phyloP scores from a whole-genome alignment of 768 basidiomycete genomes.

The Wakefieldia striispora region DNA sequence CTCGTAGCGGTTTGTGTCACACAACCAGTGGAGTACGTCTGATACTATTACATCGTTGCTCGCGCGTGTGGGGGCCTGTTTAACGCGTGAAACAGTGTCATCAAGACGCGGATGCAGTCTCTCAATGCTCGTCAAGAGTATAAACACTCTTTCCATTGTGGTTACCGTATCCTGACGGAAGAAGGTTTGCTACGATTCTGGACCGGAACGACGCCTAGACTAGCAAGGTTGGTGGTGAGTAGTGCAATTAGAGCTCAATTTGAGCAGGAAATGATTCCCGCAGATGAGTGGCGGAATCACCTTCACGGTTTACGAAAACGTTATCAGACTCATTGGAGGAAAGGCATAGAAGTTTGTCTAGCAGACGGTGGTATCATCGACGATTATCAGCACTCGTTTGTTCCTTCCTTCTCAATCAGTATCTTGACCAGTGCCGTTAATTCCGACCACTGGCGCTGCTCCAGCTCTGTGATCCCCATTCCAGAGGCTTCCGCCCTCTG shows the following conservation, averaged over 20 bases:
- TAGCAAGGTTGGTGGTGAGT: constrained; percentile 80
- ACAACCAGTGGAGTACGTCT: constrained; percentile 75
- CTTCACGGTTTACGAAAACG: constrained; percentile 87
- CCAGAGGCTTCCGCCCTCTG: constrained; percentile 11
- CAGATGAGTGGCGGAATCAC: constrained; percentile 92
- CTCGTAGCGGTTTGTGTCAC: constrained; percentile 92
- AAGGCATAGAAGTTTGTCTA: constrained; percentile 1
- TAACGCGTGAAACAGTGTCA: constrained; percentile 54
- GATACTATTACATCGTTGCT: background rate
- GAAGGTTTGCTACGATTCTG: constrained; percentile 92
- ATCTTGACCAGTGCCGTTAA: constrained; percentile 18
- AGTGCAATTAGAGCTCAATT: constrained; percentile 24
- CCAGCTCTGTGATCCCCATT: constrained; percentile 10
- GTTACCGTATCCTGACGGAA: constrained; percentile 90
- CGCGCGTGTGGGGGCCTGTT: constrained; percentile 41
- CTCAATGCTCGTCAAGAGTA: constrained; percentile 81
- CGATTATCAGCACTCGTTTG: background rate
- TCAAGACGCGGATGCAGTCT: constrained; percentile 98
- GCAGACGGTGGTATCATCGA: background rate
- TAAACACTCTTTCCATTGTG: constrained; percentile 93
- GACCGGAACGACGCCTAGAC: constrained; percentile 92
- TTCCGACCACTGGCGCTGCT: constrained; percentile 23
- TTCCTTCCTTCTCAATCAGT: constrained; percentile 10
- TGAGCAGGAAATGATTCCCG: background rate
- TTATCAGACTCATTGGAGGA: constrained; percentile 54